phyloP scores from a whole-genome alignment of 129 eudicot genomes.

The Artemisia argyi region DNA sequence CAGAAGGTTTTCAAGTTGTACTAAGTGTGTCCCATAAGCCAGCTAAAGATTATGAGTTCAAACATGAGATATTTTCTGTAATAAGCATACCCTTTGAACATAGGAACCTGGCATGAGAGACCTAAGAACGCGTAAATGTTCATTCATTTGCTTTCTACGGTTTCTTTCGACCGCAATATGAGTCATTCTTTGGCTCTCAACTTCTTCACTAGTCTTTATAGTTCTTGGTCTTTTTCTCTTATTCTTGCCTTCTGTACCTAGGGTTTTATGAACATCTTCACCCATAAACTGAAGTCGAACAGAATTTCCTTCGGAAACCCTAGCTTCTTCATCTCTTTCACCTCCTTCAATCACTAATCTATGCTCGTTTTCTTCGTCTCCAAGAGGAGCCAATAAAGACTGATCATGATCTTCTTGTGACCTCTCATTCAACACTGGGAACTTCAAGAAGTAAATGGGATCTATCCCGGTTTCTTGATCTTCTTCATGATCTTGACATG shows the following conservation, averaged over 20 bases:
- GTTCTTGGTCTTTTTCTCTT: conserved; percentile 92
- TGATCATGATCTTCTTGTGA: conserved; percentile 45
- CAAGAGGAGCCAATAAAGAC: conserved; percentile 45
- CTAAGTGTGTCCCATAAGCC: too few relatives aligned
- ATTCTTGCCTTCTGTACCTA: conserved; percentile 49
- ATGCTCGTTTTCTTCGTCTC: conserved; percentile 33
- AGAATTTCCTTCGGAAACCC: conserved; percentile 42
- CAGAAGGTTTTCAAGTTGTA: too few relatives aligned
- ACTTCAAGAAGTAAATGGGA: conserved; percentile 75
- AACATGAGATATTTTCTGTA: too few relatives aligned
- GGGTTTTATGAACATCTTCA: conserved; percentile 46
- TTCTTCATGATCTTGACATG: conserved; percentile 42
- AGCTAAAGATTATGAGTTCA: too few relatives aligned
- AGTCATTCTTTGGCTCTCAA: conserved; percentile 98
- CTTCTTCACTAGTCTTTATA: conserved; percentile 83
- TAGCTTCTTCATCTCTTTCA: conserved; percentile 38
- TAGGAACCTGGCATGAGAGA: conserved; percentile 99
- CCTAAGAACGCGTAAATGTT: conserved; percentile 88
- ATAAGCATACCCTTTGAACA: conserved; percentile 77
- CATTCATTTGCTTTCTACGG: conserved; percentile 96
- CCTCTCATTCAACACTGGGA: conserved; percentile 69
- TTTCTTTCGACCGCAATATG: conserved; percentile 97
- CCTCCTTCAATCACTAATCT: conserved; percentile 24
- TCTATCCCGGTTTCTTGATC: conserved; percentile 52
- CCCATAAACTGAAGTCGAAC: conserved; percentile 50